Base-by-base conservation (phyloP, 805 yeast species). In the Kuraishia cidri region DNA sequence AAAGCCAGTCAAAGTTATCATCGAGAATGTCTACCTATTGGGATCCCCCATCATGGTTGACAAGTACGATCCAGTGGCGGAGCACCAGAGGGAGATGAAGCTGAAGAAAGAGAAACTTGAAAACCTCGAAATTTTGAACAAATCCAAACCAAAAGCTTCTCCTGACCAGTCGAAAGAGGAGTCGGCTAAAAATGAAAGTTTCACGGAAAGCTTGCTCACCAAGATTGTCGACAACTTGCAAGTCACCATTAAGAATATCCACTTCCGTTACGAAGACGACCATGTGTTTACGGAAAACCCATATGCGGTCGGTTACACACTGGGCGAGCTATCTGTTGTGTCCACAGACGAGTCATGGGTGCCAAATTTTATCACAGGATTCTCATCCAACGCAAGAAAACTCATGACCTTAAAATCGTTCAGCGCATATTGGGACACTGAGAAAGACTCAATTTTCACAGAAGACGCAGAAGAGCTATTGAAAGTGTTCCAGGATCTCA, bases 201-300 rank as follows among this genome's bases (percentile, higher is more conserved):
- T 92, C 54, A 78, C 94, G 9, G 96, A 87, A 45, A 76, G 86
- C 28, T 64, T 92, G 37, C 68, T 87, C 5, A 82, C 96, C 2
- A 94, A 94, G 52, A 79, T 92, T 41, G 80, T 90, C 16, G 97
- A 92, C 54, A 92, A 92, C 50, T 60, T 94, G 33, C 98, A 92
- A 54, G 71, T 92, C 9, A 83, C 95, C 2, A 84, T 92, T 42
- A 84, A 79, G 45, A 86, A 85, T 49, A 92, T 92, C 41, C 99
- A 92, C 54, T 55, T 92, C 14, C 68, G 98, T 36, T 92, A 88
- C 48, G 98, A 94, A 48, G 98, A 92, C 56, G 61, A 69, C 5
- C 62, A 71, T 26, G 68, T 74, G 4, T 77, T 85, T 42, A 78
- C 94, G 0, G 80, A 77, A 36, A 49, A 52, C 20, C 94, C 96